A percentile compares a stretch with the other conserved stretches of the same genome.
Evolutionary conservation across 2,329 filamentous ascomycete species (phyloP).

Genomic region (Paecilomyces fulvus): DNA sequence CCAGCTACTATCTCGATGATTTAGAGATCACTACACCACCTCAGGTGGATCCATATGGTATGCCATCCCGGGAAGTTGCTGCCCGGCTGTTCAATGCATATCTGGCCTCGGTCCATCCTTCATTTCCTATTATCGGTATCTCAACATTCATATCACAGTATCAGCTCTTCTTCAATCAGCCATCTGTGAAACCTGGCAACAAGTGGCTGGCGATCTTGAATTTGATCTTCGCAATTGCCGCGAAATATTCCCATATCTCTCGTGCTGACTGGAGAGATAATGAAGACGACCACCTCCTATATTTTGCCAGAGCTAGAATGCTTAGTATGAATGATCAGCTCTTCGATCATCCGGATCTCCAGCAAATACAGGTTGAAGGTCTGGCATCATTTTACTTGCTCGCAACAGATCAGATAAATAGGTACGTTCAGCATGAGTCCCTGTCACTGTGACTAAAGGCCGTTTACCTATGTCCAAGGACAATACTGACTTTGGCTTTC

Average conservation of each 20-base stretch:
- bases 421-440: slow-evolving; percentile 17
- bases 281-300: slow-evolving; percentile 30
- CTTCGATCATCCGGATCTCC: slow-evolving; percentile 33
- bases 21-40: slow-evolving; percentile 27
- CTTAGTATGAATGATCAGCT: slow-evolving; percentile 32
- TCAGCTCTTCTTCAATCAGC: slow-evolving; percentile 27
- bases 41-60: slow-evolving; percentile 25
- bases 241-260: slow-evolving; percentile 31
- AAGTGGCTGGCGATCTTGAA: slow-evolving; percentile 39
- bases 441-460: neutral
- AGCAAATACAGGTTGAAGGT: slow-evolving; percentile 36
- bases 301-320: slow-evolving; percentile 33
- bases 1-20: slow-evolving; percentile 35
- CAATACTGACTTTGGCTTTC: neutral
- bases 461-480: neutral
- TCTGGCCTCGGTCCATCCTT: slow-evolving; percentile 34
- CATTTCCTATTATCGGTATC: slow-evolving; percentile 37
- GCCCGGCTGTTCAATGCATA: slow-evolving; percentile 34
- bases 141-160: slow-evolving; percentile 35
- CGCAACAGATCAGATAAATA: slow-evolving; percentile 33
- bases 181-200: slow-evolving; percentile 26
- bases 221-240: slow-evolving; percentile 36
- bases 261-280: slow-evolving; percentile 28
- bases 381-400: slow-evolving; percentile 36
- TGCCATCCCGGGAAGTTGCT: slow-evolving; percentile 30